Evolutionary conservation across 75 land plant genomes (phyloP), one percentile per base, ranked within the genome.

Genomic region (Pinus taeda): DNA sequence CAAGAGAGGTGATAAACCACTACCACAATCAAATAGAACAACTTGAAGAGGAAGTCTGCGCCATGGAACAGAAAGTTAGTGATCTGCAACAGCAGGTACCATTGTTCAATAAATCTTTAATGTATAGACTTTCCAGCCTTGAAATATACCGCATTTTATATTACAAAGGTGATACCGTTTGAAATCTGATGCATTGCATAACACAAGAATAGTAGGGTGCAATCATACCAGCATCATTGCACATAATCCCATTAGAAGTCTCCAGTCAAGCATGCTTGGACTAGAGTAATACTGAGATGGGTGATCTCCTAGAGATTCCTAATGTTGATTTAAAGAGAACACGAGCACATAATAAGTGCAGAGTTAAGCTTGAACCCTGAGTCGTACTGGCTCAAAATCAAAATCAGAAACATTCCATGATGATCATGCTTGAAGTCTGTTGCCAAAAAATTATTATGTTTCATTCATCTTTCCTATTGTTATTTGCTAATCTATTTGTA

Each of bases 1-100:
- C 53, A 69, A 69, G 72, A 69, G 72, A 69, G 12, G 3, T 6
- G 36, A 42, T 42, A 42, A 69, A 42, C 4, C 49, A 11, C 9
- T 69, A 69, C n/a, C 13, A 69, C 20, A 69, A 69, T 42, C 72
- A 69, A 69, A 69, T 69, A 42, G 42, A 42, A 69, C 49, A n/a
- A 13, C 72, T 69, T 69, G 49, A 69, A 69, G 72, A 69, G 42
- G 72, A 69, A n/a, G 42, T 42, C 72, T 12, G 4, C 55, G n/a
- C 53, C 55, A 69, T 69, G 72, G 72, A 69, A 69, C 49, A 69
- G 14, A 42, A 42, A 39, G n/a, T 39, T 69, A 42, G 49, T 42
- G 53, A 69, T 42, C 49, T 69, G 53, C 72, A 69, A 69, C 49
- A 69, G 33, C 72, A 69, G 72, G 72, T 42, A 69, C 22, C 72